Percentiles rank a stretch among this genome's conserved stretches.
Evolutionary conservation across 78 protist genomes (phyloP).

Genomic region (Diacronema lutheri): DNA sequence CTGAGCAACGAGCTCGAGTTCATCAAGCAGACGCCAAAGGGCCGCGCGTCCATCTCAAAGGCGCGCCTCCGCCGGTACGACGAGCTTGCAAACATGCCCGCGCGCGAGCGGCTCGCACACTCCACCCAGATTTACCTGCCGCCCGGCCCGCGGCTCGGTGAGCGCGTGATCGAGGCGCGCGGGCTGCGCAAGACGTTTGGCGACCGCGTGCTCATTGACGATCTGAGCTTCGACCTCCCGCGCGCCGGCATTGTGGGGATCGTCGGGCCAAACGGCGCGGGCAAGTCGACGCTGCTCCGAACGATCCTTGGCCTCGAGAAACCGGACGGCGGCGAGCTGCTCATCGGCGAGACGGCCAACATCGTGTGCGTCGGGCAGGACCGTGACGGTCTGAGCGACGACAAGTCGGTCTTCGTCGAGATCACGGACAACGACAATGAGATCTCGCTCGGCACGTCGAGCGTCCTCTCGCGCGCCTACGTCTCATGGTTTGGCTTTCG

Average conservation of each 20-base stretch:
- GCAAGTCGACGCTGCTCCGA: conserved; percentile 7
- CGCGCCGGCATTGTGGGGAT: conserved; percentile 47
- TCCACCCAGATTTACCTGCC: conserved; percentile 9
- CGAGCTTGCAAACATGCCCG: not conserved
- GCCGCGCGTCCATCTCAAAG: conserved; percentile 29
- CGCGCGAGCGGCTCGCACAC: not conserved
- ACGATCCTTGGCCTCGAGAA: not conserved
- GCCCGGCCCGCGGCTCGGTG: conserved; percentile 39
- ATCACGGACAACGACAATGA: conserved; percentile 4
- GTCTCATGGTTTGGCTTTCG: conserved; percentile 23
- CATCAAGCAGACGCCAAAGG: conserved; percentile 3
- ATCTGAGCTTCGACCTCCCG: conserved; percentile 22
- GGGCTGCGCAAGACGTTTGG: not conserved
- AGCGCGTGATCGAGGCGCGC: not conserved
- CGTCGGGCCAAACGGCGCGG: conserved; percentile 46
- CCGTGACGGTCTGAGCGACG: not conserved
- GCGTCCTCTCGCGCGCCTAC: conserved; percentile 16
- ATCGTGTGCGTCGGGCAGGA: not conserved
- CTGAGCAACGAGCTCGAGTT: conserved; percentile 43
- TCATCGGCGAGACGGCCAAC: conserved; percentile 20
- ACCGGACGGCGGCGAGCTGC: not conserved
- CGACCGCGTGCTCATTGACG: conserved; percentile 28
- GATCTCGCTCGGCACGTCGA: not conserved
- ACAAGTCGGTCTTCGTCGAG: conserved; percentile 3
- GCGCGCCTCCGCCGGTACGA: conserved; percentile 30